Conservation (phyloP, 306 rosid species). For the Senna tora region DNA sequence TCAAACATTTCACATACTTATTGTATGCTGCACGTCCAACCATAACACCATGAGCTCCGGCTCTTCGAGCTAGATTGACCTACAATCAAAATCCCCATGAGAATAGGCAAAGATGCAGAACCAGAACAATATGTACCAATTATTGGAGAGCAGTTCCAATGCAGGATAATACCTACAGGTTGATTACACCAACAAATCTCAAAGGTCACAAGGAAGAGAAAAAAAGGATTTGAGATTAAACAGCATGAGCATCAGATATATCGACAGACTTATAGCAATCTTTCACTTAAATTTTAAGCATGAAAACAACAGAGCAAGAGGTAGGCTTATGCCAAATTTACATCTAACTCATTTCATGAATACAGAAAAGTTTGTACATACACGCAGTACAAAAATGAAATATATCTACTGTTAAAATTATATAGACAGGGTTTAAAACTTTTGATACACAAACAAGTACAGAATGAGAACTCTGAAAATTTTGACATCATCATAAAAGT, state of each 20-base stretch:
- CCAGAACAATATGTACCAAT: constrained; percentile 20
- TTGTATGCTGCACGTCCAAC: constrained; percentile 92
- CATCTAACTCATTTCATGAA: neutral
- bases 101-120: constrained; percentile 26
- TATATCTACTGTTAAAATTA: neutral
- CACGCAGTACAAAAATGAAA: constrained; percentile 1
- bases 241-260: constrained; percentile 31
- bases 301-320: too few species aligned
- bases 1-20: constrained; percentile 50
- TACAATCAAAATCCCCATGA: constrained; percentile 44
- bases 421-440: neutral
- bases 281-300: neutral
- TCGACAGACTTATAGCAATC: constrained; percentile 6
- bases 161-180: constrained; percentile 14
- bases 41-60: constrained; percentile 98
- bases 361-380: neutral
- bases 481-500: constrained; percentile 12
- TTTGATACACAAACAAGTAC: constrained; percentile 15
- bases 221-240: neutral
- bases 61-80: constrained; percentile 79
- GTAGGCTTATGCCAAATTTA: neutral
- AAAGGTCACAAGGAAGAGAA: constrained; percentile 6
- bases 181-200: neutral
- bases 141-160: constrained; percentile 15
- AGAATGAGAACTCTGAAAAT: constrained; percentile 9